Conservation (phyloP, 148 eudicot species). For the Euryodendron excelsum region DNA sequence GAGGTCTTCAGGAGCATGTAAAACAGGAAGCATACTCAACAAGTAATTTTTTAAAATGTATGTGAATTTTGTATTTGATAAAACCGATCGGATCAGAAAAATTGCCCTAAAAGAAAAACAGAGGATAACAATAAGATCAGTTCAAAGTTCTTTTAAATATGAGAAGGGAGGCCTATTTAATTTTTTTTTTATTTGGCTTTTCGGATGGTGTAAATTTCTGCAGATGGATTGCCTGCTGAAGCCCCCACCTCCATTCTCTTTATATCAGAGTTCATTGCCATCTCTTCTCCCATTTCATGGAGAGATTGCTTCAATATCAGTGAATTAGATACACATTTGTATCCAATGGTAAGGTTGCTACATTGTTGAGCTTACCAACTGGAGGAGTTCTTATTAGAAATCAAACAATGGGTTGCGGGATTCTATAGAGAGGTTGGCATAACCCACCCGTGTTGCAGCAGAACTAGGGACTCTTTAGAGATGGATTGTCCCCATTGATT, state of each 20-base stretch:
- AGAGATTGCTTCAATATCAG: neutral
- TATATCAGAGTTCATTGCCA: neutral
- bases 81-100: neutral
- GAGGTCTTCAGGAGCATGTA: neutral
- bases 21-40: neutral
- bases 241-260: too few relatives aligned
- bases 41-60: neutral
- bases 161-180: neutral
- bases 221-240: neutral
- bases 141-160: neutral
- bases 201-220: neutral
- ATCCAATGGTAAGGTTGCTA: too few relatives aligned
- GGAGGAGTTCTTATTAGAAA: too few relatives aligned
- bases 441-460: too few relatives aligned
- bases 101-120: neutral
- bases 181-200: neutral
- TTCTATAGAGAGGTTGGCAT: too few relatives aligned
- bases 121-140: neutral
- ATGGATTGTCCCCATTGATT: too few relatives aligned
- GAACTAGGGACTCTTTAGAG: too few relatives aligned
- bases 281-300: neutral
- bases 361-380: neutral
- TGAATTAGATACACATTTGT: neutral
- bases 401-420: too few relatives aligned
- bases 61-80: neutral